Conservation (phyloP, 805 yeast genomes). For the Spathaspora arborariae region DNA sequence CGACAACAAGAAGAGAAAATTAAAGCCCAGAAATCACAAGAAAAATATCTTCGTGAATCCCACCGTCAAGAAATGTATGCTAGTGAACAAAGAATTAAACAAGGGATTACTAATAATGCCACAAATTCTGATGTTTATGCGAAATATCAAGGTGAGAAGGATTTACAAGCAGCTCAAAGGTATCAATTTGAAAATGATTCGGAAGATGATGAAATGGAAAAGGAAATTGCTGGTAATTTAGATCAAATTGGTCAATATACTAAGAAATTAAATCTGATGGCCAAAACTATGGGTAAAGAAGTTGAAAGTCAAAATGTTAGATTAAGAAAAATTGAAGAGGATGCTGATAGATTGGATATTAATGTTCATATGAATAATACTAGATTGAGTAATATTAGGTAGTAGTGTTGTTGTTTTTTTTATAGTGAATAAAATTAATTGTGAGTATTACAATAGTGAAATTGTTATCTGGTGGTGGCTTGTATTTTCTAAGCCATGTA, state of each 20-base stretch:
- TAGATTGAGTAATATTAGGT: slow-evolving; percentile 55
- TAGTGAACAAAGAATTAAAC: slow-evolving; percentile 66
- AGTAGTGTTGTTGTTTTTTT: slow-evolving; percentile 4
- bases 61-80: slow-evolving; percentile 56
- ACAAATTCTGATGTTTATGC: slow-evolving; percentile 33
- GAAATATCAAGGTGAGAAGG: slow-evolving; percentile 50
- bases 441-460: too few species aligned
- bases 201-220: slow-evolving; percentile 91
- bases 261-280: slow-evolving; percentile 66
- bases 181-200: slow-evolving; percentile 86
- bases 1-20: slow-evolving; percentile 71
- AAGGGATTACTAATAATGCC: slow-evolving; percentile 49
- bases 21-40: slow-evolving; percentile 57
- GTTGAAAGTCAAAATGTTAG: slow-evolving; percentile 74
- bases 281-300: slow-evolving; percentile 71
- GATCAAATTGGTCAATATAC: slow-evolving; percentile 72
- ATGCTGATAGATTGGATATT: slow-evolving; percentile 80
- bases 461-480: too few species aligned
- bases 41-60: slow-evolving; percentile 57
- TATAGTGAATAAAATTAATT: too few species aligned
- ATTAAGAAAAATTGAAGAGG: slow-evolving; percentile 72
- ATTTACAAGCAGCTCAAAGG: slow-evolving; percentile 56
- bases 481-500: too few species aligned
- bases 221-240: slow-evolving; percentile 78
- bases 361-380: slow-evolving; percentile 75